Evolutionary conservation across 495 filamentous ascomycete species (phyloP).

Genomic region (Aspergillus taichungensis): DNA sequence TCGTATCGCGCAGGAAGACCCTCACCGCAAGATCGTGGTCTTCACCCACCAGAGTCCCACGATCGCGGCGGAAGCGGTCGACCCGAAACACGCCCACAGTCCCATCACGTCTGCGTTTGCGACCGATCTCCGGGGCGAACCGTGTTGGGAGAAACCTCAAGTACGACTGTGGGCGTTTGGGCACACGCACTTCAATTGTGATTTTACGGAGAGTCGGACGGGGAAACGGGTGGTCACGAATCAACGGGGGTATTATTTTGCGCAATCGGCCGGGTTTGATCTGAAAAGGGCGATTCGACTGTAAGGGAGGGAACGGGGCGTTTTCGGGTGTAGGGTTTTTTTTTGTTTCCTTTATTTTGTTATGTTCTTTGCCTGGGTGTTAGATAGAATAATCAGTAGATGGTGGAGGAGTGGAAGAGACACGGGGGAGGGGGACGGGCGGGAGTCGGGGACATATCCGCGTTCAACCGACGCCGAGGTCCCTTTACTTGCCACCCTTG

Average conservation of each 20-base stretch:
- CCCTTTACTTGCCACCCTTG: conserved; percentile 11
- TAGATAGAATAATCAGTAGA: too few relatives aligned
- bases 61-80: conserved; percentile 19
- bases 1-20: conserved; percentile 22
- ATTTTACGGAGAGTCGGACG: conserved; percentile 23
- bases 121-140: conserved; percentile 36
- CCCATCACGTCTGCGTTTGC: conserved; percentile 32
- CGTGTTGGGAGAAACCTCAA: conserved; percentile 33
- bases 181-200: conserved; percentile 48
- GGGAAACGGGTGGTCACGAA: conserved; percentile 28
- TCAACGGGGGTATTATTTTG: conserved; percentile 31
- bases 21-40: conserved; percentile 33
- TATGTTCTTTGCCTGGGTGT: too few relatives aligned
- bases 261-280: conserved; percentile 22
- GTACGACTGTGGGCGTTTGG: conserved; percentile 50
- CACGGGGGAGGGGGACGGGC: too few relatives aligned
- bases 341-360: neutral
- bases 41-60: conserved; percentile 48
- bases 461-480: conserved; percentile 30
- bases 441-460: conserved; percentile 8
- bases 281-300: conserved; percentile 12
- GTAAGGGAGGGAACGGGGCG: neutral
- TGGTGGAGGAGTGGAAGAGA: too few relatives aligned
- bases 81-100: conserved; percentile 35
- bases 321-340: neutral